Evolutionary conservation across 371 early-diverging fungal genomes (phyloP).

Genomic region (Circinella minor): DNA sequence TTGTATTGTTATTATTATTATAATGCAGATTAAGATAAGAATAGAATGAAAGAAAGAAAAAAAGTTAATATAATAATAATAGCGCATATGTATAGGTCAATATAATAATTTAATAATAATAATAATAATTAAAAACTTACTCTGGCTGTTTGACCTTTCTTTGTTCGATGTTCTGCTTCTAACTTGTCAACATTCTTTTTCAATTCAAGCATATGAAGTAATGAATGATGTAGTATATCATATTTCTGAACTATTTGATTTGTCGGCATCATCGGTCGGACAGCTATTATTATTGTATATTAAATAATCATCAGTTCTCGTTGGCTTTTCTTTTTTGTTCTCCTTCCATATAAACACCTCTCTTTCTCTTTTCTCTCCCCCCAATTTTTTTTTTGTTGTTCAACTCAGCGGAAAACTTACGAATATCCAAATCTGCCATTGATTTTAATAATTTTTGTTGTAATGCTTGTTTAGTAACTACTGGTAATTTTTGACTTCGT

Average conservation of each 20-base stretch:
- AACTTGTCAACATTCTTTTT: conserved; percentile 83
- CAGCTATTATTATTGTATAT: not conserved
- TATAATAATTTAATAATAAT: not conserved
- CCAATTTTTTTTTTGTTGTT: not conserved
- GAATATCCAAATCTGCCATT: conserved; percentile 68
- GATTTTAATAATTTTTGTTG: conserved; percentile 68
- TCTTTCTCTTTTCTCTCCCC: not conserved
- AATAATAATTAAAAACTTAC: not conserved
- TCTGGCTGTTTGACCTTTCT: conserved; percentile 1
- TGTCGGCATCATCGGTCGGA: conserved; percentile 82
- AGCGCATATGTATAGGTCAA: not conserved
- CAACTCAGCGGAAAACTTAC: conserved; percentile 28
- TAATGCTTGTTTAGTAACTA: conserved; percentile 65
- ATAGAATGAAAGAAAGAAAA: not conserved
- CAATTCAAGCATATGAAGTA: conserved; percentile 79
- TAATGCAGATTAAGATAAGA: not conserved
- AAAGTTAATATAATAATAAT: not conserved
- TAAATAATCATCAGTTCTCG: not conserved
- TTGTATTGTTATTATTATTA: not conserved
- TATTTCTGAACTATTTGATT: conserved; percentile 73
- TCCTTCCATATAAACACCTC: too few relatives aligned
- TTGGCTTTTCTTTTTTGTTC: too few relatives aligned
- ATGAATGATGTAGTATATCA: conserved; percentile 72
- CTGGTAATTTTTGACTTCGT: conserved; percentile 71
- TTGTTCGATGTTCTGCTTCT: conserved; percentile 66